phyloP scores from a whole-genome alignment of 2,329 filamentous ascomycete species.

The Zymoseptoria crescenta region DNA sequence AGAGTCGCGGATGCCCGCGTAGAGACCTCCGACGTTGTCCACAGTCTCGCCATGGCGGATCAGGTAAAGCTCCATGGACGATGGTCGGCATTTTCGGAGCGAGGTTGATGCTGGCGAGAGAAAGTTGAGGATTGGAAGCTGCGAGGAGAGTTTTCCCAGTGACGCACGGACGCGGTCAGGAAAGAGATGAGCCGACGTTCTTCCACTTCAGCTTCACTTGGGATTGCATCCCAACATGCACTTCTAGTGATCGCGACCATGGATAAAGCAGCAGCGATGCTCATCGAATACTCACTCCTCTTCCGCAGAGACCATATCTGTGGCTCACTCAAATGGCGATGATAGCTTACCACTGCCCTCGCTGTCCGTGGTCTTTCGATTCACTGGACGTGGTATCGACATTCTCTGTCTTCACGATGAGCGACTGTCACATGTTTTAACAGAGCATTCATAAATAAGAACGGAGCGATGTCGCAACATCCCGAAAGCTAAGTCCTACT shows the following conservation, averaged over 20 bases:
- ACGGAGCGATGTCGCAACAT: no score
- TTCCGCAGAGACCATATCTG: no score
- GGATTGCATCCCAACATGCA: neutral
- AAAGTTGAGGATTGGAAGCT: neutral
- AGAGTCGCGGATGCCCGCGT: conserved; percentile 75
- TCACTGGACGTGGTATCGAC: no score
- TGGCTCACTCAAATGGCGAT: no score
- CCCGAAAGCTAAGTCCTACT: no score
- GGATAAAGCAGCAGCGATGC: no score
- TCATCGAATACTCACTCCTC: neutral
- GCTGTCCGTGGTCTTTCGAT: no score
- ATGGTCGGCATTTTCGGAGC: neutral
- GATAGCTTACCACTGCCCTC: no score
- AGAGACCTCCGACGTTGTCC: conserved; percentile 68
- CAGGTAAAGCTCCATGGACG: conserved; percentile 58
- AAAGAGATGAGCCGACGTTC: neutral
- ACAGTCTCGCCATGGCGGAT: conserved; percentile 86
- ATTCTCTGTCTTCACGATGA: no score
- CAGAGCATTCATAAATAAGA: no score
- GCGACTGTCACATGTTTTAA: no score
- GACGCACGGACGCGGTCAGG: neutral
- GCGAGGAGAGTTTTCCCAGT: neutral
- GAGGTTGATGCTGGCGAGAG: conserved; percentile 1
- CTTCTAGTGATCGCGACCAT: no score
- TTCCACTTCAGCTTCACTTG: neutral